Percentiles rank a stretch among this genome's conserved stretches.
These are phyloP conservation scores for Fonsecaea pugnacius DNA, from an alignment of 2,329 filamentous ascomycete genomes.

Conservation along the genomic window DNA sequence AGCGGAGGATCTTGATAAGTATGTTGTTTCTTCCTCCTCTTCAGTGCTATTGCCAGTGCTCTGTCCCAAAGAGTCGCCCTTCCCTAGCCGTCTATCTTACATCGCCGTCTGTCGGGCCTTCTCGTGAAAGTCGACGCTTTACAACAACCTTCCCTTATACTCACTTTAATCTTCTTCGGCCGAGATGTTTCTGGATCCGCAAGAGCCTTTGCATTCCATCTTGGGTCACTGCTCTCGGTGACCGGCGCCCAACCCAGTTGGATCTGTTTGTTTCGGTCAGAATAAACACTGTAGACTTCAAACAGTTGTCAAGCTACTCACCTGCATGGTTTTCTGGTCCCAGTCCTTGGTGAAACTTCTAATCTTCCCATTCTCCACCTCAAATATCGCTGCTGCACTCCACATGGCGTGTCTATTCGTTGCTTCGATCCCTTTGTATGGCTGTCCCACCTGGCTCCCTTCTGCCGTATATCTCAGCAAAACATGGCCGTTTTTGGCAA, in stretches of 20 bases:
- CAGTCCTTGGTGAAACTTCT: constrained; percentile 47
- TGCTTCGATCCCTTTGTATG: constrained; percentile 44
- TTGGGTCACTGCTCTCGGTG: constrained; percentile 33
- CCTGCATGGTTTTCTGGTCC: constrained; percentile 42
- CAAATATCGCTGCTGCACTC: constrained; percentile 48
- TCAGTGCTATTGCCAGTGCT: not conserved
- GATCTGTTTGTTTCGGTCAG: no score
- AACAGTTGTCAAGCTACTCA: constrained; percentile 9
- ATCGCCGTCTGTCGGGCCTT: not conserved
- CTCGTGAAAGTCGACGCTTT: not conserved
- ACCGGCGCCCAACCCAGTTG: constrained; percentile 32
- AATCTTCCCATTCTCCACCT: constrained; percentile 45
- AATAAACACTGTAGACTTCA: no score
- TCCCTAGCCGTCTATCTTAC: no score
- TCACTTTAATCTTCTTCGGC: constrained; percentile 9
- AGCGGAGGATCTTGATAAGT: not conserved
- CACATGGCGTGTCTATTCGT: constrained; percentile 43
- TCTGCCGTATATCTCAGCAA: constrained; percentile 46
- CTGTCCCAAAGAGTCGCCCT: not conserved
- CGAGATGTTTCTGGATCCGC: constrained; percentile 32
- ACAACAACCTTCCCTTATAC: not conserved
- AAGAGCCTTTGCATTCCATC: constrained; percentile 35
- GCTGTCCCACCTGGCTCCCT: constrained; percentile 44
- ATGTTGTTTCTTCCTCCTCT: not conserved
- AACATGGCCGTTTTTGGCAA: constrained; percentile 45